Conservation (phyloP, 2,329 filamentous ascomycete species). For the Ophiosphaerella narmari region DNA sequence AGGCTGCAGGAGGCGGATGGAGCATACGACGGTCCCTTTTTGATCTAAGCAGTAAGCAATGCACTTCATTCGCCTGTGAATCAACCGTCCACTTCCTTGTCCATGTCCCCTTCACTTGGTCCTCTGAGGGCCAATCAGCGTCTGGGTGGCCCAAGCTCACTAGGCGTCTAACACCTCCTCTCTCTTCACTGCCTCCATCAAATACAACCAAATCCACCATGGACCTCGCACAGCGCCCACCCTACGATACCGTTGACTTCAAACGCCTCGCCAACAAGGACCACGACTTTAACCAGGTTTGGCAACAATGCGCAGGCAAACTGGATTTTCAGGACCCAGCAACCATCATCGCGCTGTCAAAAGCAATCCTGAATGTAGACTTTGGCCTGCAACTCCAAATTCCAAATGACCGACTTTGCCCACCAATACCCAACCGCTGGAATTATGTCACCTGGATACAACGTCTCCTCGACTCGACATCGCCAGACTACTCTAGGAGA, state of each 20-base stretch:
- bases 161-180: neutral
- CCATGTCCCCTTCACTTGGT: conserved; percentile 4
- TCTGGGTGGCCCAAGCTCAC: conserved; percentile 15
- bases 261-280: conserved; percentile 63
- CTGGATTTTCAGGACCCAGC: conserved; percentile 81
- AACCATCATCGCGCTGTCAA: conserved; percentile 77
- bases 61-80: conserved; percentile 13
- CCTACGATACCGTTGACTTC: conserved; percentile 66
- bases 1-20: conserved; percentile 46
- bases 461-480: conserved; percentile 73
- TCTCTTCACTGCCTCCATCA: neutral
- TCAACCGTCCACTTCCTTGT: conserved; percentile 18
- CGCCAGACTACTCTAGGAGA: conserved; percentile 51
- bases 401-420: conserved; percentile 80
- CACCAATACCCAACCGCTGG: conserved; percentile 74
- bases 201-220: conserved; percentile 7
- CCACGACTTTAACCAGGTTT: conserved; percentile 62
- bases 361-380: conserved; percentile 73
- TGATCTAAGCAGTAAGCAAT: conserved; percentile 30
- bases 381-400: conserved; percentile 74
- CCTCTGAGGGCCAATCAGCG: conserved; percentile 26
- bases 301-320: conserved; percentile 55
- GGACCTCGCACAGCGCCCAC: conserved; percentile 32
- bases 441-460: conserved; percentile 94
- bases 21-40: conserved; percentile 55